These are phyloP conservation scores for Boletus semigastroideus DNA, from an alignment of 1,284 basidiomycete species.

Conservation along the genomic window DNA sequence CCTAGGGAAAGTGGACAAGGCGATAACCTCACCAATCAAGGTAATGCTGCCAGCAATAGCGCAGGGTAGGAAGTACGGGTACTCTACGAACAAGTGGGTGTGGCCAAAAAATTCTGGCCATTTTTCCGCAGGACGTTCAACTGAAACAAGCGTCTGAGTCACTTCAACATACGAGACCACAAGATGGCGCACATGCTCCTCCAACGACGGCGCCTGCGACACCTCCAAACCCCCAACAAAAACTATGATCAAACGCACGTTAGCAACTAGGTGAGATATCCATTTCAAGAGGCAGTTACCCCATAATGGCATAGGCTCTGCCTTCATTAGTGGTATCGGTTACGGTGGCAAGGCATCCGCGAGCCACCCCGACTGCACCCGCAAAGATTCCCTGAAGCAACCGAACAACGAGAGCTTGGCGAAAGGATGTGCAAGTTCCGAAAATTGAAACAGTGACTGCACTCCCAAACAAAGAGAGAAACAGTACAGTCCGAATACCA, in stretches of 20 bases:
- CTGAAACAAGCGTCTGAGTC: slow-evolving; percentile 36
- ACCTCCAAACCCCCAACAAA: slow-evolving; percentile 96
- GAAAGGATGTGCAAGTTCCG: slow-evolving; percentile 79
- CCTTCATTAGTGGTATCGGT: slow-evolving; percentile 92
- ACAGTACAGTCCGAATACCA: slow-evolving; percentile 83
- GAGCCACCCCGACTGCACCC: slow-evolving; percentile 90
- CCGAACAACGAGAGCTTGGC: slow-evolving; percentile 86
- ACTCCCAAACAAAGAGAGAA: slow-evolving; percentile 83
- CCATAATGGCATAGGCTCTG: slow-evolving; percentile 90
- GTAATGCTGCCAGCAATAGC: slow-evolving; percentile 75
- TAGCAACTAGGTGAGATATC: background rate
- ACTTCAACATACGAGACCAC: background rate
- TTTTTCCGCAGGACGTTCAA: slow-evolving; percentile 84
- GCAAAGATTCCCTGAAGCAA: slow-evolving; percentile 94
- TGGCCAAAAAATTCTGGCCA: slow-evolving; percentile 76
- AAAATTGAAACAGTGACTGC: slow-evolving; percentile 79
- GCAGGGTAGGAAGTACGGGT: slow-evolving; percentile 93
- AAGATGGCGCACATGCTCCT: slow-evolving; percentile 65
- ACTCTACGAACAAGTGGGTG: slow-evolving; percentile 68
- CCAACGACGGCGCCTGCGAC: slow-evolving; percentile 86
- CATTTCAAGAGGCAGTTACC: slow-evolving; percentile 42
- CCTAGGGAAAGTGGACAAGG: background rate
- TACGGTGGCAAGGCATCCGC: slow-evolving; percentile 85
- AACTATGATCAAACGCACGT: slow-evolving; percentile 41
- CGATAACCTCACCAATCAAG: slow-evolving; percentile 54